Percentiles rank a stretch among this genome's conserved stretches.
Evolutionary conservation across 2,329 filamentous ascomycete species (phyloP).

Genomic region (Trichoderma sp.): DNA sequence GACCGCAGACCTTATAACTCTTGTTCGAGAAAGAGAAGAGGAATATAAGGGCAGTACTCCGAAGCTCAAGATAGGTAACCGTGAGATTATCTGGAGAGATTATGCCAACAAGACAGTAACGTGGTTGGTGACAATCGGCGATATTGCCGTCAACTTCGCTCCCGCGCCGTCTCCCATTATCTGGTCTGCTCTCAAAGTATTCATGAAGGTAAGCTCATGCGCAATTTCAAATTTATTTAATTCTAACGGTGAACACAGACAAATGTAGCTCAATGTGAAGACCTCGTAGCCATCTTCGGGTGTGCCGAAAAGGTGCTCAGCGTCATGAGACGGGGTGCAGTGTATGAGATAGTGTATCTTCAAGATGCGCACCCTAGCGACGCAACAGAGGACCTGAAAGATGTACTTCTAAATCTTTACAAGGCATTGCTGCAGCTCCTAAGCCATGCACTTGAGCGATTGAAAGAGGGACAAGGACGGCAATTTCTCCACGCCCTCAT

Average conservation of each 20-base stretch:
- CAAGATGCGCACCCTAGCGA: background rate
- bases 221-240: background rate
- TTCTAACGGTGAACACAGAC: background rate
- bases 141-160: background rate
- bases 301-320: background rate
- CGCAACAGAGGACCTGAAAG: background rate
- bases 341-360: background rate
- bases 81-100: background rate
- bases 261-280: background rate
- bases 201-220: background rate
- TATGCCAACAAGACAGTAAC: background rate
- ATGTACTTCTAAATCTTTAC: background rate
- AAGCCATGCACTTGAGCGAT: background rate
- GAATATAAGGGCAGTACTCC: background rate
- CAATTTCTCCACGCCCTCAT: background rate
- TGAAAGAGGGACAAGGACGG: background rate
- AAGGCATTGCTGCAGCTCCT: background rate
- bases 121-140: background rate
- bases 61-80: background rate
- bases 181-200: background rate
- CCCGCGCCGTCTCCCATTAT: background rate
- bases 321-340: background rate
- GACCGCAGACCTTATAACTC: background rate
- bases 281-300: background rate
- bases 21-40: background rate